A percentile compares a stretch with the other conserved stretches of the same genome.
These are phyloP conservation scores for Carpinus viminea DNA, from an alignment of 306 rosid genomes.

Conservation along the genomic window DNA sequence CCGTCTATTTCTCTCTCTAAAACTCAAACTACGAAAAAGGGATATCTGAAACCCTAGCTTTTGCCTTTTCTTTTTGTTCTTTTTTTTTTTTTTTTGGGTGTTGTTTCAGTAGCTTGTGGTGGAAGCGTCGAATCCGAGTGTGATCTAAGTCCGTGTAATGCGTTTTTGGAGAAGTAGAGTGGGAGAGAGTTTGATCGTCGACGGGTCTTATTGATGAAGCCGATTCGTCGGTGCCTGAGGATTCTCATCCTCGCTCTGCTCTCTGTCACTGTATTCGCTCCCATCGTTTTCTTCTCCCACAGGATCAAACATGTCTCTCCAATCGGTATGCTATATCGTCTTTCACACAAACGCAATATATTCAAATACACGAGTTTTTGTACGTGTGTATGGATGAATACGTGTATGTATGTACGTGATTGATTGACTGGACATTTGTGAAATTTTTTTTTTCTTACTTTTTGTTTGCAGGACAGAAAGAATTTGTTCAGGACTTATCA, in stretches of 20 bases:
- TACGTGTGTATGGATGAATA: neutral
- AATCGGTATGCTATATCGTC: constrained; percentile 39
- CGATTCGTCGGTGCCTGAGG: constrained; percentile 82
- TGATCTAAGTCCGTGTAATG: constrained; percentile 61
- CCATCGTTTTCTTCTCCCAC: constrained; percentile 63
- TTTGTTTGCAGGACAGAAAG: constrained; percentile 58
- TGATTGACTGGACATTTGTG: constrained; percentile 31
- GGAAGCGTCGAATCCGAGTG: constrained; percentile 51
- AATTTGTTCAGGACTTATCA: constrained; percentile 67
- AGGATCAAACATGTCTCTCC: constrained; percentile 47
- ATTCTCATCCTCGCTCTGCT: constrained; percentile 82
- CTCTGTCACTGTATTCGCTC: constrained; percentile 77
- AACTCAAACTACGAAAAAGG: neutral
- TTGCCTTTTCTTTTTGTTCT: neutral
- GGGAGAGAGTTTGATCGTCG: constrained; percentile 20
- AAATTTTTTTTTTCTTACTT: constrained; percentile 3
- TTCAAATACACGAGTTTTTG: neutral
- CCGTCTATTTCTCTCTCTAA: constrained; percentile 24
- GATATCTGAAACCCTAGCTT: constrained; percentile 60
- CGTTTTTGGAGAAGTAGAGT: constrained; percentile 30
- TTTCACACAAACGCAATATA: neutral
- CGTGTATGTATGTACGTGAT: neutral
- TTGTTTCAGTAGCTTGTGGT: constrained; percentile 28
- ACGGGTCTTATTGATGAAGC: constrained; percentile 60
- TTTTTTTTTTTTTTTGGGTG: neutral